Evolutionary conservation across 1,284 basidiomycete species (phyloP).

Genomic region (Irpex sp.): DNA sequence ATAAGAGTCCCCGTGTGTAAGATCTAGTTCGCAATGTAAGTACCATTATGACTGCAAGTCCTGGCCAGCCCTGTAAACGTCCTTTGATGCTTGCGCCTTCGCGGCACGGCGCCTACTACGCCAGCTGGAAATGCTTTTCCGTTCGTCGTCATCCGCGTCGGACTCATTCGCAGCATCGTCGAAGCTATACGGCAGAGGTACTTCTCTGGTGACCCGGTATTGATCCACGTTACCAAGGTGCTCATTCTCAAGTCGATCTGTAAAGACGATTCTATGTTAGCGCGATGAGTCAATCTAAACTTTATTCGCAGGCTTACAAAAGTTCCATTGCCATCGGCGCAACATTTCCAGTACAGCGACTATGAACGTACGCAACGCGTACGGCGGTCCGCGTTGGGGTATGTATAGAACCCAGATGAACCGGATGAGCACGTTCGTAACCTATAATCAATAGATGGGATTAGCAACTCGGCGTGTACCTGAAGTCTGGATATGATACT

Average conservation of each 20-base stretch:
- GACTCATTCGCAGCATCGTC: conserved; percentile 36
- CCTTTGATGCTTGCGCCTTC: not conserved
- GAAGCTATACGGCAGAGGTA: conserved; percentile 71
- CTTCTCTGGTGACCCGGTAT: conserved; percentile 78
- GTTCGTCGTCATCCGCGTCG: conserved; percentile 30
- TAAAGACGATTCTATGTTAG: not conserved
- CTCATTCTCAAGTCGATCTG: conserved; percentile 83
- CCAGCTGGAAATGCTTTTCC: conserved; percentile 17
- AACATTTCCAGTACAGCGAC: conserved; percentile 76
- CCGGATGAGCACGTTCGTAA: conserved; percentile 71
- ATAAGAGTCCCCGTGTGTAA: not conserved
- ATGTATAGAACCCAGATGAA: conserved; percentile 86
- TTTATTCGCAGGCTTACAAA: conserved; percentile 47
- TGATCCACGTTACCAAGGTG: conserved; percentile 84
- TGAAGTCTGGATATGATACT: conserved; percentile 15
- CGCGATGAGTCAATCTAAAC: not conserved
- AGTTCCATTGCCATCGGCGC: conserved; percentile 89
- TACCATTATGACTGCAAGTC: not conserved
- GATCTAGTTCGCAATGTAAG: too few species aligned
- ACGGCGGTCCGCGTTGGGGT: conserved; percentile 45
- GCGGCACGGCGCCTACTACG: conserved; percentile 20
- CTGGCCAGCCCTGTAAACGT: not conserved
- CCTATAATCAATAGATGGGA: conserved; percentile 31
- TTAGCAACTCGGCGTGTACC: not conserved
- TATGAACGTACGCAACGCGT: conserved; percentile 64